A percentile compares a stretch with the other conserved stretches of the same genome.
These are phyloP conservation scores for Pseudocercospora macadamiae DNA, from an alignment of 2,329 filamentous ascomycete genomes.

Conservation along the genomic window DNA sequence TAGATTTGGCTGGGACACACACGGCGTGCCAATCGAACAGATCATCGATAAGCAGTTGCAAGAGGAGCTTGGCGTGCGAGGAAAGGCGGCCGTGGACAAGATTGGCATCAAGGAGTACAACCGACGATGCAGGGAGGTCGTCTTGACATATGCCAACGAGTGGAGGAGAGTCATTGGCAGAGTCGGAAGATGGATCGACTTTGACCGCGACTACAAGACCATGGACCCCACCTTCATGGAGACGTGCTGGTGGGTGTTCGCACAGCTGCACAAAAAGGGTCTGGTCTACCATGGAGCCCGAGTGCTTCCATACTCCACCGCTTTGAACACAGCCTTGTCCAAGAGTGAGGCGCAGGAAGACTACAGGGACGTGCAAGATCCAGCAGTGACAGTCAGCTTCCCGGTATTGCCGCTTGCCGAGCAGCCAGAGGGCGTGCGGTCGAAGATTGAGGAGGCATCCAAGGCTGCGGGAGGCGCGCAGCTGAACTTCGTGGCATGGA, in stretches of 20 bases:
- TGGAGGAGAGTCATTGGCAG: slow-evolving; percentile 89
- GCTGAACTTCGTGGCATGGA: slow-evolving; percentile 81
- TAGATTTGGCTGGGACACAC: slow-evolving; percentile 93
- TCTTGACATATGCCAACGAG: slow-evolving; percentile 85
- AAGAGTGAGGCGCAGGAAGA: slow-evolving; percentile 96
- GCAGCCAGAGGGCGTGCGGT: slow-evolving; percentile 34
- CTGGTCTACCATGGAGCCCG: slow-evolving; percentile 86
- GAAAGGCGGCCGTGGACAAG: slow-evolving; percentile 82
- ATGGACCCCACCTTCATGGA: slow-evolving; percentile 98
- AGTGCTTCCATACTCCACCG: slow-evolving; percentile 95
- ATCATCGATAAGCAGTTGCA: slow-evolving; percentile 88
- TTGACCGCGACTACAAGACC: slow-evolving; percentile 97
- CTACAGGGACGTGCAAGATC: slow-evolving; percentile 90
- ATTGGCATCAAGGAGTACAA: slow-evolving; percentile 90
- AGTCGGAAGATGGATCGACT: slow-evolving; percentile 93
- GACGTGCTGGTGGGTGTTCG: slow-evolving; percentile 95
- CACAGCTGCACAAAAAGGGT: slow-evolving; percentile 86
- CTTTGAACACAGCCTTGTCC: slow-evolving; percentile 83
- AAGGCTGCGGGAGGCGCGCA: slow-evolving; percentile 51
- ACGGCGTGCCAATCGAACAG: slow-evolving; percentile 92
- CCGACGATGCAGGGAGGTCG: slow-evolving; percentile 85
- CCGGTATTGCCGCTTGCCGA: slow-evolving; percentile 61
- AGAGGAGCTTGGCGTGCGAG: slow-evolving; percentile 72
- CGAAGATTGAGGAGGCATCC: slow-evolving; percentile 34
- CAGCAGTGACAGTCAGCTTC: slow-evolving; percentile 85